These are phyloP conservation scores for Penicillium sp. DNA, from an alignment of 2,329 filamentous ascomycete species.

Conservation along the genomic window DNA sequence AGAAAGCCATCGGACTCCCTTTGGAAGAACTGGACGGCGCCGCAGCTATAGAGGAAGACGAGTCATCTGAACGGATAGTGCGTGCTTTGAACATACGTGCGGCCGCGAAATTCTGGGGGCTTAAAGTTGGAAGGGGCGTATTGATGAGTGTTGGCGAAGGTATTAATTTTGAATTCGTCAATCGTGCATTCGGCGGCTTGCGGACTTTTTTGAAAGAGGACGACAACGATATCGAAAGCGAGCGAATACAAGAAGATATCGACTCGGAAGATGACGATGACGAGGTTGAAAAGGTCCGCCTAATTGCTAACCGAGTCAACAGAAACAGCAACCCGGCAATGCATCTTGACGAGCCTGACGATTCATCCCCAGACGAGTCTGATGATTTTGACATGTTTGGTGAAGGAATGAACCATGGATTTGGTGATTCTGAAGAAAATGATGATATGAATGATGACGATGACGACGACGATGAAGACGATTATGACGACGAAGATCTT, in stretches of 20 bases:
- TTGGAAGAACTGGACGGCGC: constrained; percentile 48
- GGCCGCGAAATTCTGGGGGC: constrained; percentile 52
- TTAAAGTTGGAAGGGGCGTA: constrained; percentile 57
- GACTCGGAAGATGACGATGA: constrained; percentile 46
- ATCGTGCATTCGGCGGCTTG: constrained; percentile 60
- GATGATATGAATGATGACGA: constrained; percentile 29
- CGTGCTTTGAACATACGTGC: constrained; percentile 31
- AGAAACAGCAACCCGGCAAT: background rate
- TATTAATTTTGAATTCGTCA: constrained; percentile 55
- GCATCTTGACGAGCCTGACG: background rate
- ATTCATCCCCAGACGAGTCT: constrained; percentile 21
- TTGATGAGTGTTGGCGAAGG: constrained; percentile 55
- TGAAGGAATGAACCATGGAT: background rate
- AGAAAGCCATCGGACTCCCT: constrained; percentile 49
- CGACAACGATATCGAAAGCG: constrained; percentile 43
- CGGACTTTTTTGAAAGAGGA: constrained; percentile 41
- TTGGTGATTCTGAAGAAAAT: constrained; percentile 17
- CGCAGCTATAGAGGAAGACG: constrained; percentile 21
- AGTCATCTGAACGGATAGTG: constrained; percentile 21
- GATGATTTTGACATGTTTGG: constrained; percentile 17
- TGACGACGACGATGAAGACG: constrained; percentile 27
- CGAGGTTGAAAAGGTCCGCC: constrained; percentile 33
- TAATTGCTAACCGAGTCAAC: constrained; percentile 16
- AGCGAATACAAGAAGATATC: constrained; percentile 47
- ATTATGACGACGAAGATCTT: constrained; percentile 29